Evolutionary conservation across 495 filamentous ascomycete genomes (phyloP), one percentile per base, ranked within the genome.

Genomic region (Neurospora cerealis): DNA sequence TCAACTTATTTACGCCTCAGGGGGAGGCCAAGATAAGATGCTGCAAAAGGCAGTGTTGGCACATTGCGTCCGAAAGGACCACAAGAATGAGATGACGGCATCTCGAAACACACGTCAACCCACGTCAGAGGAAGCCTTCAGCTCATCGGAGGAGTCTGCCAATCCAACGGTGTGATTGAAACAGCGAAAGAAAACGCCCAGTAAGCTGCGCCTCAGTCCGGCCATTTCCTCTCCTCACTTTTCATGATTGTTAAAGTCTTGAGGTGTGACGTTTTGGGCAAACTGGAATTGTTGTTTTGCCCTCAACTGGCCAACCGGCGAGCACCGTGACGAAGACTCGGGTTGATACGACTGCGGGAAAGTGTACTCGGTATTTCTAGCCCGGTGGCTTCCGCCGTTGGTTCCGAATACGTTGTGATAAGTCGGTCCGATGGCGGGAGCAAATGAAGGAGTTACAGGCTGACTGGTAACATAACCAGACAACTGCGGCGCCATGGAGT

Each of bases 251-350:
- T 71, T 79, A 66, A 84, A 86, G 74, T 86, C 82, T 37, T 84
- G 84, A 5, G 84, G 84, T 0, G 84, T 86, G 69, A 86, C 78
- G 74, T 86, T 86, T 69, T 83, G 84, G 15, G 84, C 85, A 74
- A 86, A 86, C 73, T 86, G 84, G 28, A 86, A 85, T 60, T 85
- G 78, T 34, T 46, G 78, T 74, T 83, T 85, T 19, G 84, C 81
- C 74, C 76, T 79, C 2, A 81, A 71, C 0, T 75, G 76, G 19
- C 81, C 81, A 24, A 77, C 80, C 2, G 84, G 84, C 17, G 84
- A 85, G 5, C 82, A 83, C 28, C 79, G 79, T 2, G 82, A 80
- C 32, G 83, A 84, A 21, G 80, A 80, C 74, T 83, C 83, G 1
- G 79, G 71, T 60, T 80, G 77, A 42, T 85, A 85, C 24, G 83